Evolutionary conservation across 1,284 basidiomycete species (phyloP).

Genomic region (Trametes versicolor): DNA sequence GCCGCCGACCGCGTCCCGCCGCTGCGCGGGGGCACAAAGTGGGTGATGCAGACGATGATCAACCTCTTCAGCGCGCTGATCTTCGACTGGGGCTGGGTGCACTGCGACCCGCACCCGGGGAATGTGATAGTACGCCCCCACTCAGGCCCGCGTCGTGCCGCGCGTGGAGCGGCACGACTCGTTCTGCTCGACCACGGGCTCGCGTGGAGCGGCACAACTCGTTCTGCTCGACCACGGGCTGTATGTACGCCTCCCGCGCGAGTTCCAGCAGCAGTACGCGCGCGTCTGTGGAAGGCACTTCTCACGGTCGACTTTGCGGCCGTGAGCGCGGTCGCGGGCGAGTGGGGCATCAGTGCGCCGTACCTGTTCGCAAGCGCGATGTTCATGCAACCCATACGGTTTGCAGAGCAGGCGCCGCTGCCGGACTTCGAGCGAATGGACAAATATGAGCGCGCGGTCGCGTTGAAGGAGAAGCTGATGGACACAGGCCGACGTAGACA

Average conservation of each 20-base stretch:
- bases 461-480: slow-evolving; percentile 73
- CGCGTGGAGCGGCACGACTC: no score
- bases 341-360: slow-evolving; percentile 85
- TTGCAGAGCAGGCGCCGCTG: slow-evolving; percentile 45
- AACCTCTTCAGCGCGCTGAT: no score
- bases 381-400: slow-evolving; percentile 67
- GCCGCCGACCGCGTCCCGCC: no score
- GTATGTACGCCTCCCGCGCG: slow-evolving; percentile 74
- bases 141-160: slow-evolving; percentile 63
- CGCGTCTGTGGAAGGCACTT: slow-evolving; percentile 81
- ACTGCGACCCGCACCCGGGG: no score
- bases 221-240: slow-evolving; percentile 92
- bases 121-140: slow-evolving; percentile 86
- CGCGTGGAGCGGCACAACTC: slow-evolving; percentile 61
- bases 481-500: no score
- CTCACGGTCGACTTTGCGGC: slow-evolving; percentile 72
- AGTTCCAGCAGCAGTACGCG: slow-evolving; percentile 80
- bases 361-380: slow-evolving; percentile 82
- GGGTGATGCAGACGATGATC: no score
- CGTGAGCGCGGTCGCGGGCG: slow-evolving; percentile 57
- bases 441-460: slow-evolving; percentile 70
- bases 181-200: no score
- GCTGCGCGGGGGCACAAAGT: no score
- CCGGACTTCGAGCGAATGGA: slow-evolving; percentile 46
- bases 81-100: no score